Conservation (phyloP, 2,329 filamentous ascomycete species). For the Sclerotinia nivalis region DNA sequence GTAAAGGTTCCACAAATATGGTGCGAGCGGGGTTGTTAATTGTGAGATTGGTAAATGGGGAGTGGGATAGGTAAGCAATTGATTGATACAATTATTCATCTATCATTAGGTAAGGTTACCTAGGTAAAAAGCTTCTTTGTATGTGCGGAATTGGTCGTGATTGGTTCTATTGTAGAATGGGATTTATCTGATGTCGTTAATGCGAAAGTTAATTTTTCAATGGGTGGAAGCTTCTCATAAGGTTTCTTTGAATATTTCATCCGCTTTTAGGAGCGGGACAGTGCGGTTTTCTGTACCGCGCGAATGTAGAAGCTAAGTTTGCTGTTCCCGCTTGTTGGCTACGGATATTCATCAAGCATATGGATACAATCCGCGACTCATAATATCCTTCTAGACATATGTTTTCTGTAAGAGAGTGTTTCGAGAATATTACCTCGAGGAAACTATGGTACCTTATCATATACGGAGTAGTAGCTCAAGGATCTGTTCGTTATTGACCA, state of each 20-base stretch:
- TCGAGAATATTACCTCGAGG: neutral
- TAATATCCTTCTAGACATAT: neutral
- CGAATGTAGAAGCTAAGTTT: neutral
- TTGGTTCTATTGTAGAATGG: too few species aligned
- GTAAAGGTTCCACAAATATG: constrained; percentile 2
- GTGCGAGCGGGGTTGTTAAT: neutral
- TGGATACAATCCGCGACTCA: too few species aligned
- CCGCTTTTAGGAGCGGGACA: neutral
- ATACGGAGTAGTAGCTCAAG: neutral
- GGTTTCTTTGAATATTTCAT: neutral
- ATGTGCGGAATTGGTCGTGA: too few species aligned
- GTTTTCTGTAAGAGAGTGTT: neutral
- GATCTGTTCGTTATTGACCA: neutral
- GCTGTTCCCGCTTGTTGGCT: too few species aligned
- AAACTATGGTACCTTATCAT: constrained; percentile 6
- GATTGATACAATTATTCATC: neutral
- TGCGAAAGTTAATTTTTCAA: neutral
- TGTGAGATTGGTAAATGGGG: neutral
- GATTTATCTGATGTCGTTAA: neutral
- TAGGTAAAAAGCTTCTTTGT: too few species aligned
- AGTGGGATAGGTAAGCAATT: neutral
- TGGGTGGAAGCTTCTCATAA: too few species aligned
- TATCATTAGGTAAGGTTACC: too few species aligned
- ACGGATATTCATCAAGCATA: too few species aligned
- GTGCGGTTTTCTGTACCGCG: neutral